phyloP scores from a whole-genome alignment of 2,329 filamentous ascomycete species.

The Colletotrichum tabaci region DNA sequence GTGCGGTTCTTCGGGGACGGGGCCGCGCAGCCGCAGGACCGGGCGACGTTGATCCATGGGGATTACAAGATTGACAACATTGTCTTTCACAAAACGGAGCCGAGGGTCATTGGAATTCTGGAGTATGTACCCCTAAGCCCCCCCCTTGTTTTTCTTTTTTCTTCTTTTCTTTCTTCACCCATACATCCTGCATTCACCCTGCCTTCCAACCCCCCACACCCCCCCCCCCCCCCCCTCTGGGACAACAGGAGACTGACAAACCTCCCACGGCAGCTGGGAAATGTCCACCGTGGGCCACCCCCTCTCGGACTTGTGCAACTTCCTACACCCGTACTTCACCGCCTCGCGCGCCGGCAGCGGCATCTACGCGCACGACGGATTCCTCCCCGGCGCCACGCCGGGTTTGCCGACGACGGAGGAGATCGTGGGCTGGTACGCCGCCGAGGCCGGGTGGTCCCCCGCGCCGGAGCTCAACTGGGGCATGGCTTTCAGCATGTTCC shows the following conservation, averaged over 20 bases:
- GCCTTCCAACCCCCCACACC: no score
- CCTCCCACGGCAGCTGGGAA: conserved; percentile 79
- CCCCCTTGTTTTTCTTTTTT: background rate
- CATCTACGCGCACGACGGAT: conserved; percentile 60
- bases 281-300: conserved; percentile 99
- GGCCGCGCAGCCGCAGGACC: conserved; percentile 80
- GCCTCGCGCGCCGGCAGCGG: conserved; percentile 49
- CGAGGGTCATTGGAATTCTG: conserved; percentile 90
- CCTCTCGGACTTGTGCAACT: conserved; percentile 89
- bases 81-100: conserved; percentile 90
- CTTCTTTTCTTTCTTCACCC: no score
- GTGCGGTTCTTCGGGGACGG: conserved; percentile 82
- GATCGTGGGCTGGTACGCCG: conserved; percentile 59
- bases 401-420: conserved; percentile 69
- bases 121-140: conserved; percentile 69
- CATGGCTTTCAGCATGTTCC: conserved; percentile 74
- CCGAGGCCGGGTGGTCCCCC: conserved; percentile 79
- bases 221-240: no score
- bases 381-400: conserved; percentile 73
- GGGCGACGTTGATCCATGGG: conserved; percentile 87
- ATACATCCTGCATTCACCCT: no score
- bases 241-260: background rate
- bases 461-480: conserved; percentile 72
- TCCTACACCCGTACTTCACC: conserved; percentile 64
- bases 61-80: conserved; percentile 97